Base-by-base conservation (phyloP, 2,329 filamentous ascomycete species). In the Neofusicoccum umdonicola region DNA sequence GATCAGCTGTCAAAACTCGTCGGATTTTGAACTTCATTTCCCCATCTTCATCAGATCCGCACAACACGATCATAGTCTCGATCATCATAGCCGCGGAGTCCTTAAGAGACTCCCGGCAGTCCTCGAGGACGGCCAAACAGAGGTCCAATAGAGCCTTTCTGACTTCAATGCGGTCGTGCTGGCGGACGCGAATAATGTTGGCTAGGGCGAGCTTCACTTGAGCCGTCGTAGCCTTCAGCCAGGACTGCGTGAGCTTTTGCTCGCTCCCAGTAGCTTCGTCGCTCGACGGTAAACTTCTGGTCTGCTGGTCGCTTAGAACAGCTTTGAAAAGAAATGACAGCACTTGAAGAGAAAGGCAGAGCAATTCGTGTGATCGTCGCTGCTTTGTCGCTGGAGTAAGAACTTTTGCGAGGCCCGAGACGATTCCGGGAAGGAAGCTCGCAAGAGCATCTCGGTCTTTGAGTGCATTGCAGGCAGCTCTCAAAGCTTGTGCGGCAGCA, bases 191-290 rank as follows among this genome's bases (percentile, higher is more conserved):
- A 67, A 95, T 82, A 17, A 97, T 84, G 42, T 88, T 90, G 4
- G 88, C 86, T 15, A 99, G 80, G 1, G 93, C 93, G 62, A 95
- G 83, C 73, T 93, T 94, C 63, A 98, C 85, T 74, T 98, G 93
- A 1, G 85, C 83, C 2, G 87, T 81, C 2, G 94, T 97, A 7
- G 91, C 92, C 66, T 87, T 88, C 1, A 96, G 80, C 95, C 95
- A 99, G 39, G 83, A 81, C 39, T 73, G 70, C 60, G 82, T 83
- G 17, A 82, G 76, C 27, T 42, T 73, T 72, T 31, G 72, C 64
- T 50, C 70, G 74, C 62, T 74, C 65, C 70, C 73, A 9, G 62
- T 56, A 4, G 64, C 17, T 11, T 56, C 44, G 9, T 69, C 60
- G 35, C 52, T 58, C 8, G 62, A 44, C 9, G 74, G 71, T 11